These are phyloP conservation scores for Leccinum pellstonianum DNA, from an alignment of 768 basidiomycete species.

Conservation along the genomic window DNA sequence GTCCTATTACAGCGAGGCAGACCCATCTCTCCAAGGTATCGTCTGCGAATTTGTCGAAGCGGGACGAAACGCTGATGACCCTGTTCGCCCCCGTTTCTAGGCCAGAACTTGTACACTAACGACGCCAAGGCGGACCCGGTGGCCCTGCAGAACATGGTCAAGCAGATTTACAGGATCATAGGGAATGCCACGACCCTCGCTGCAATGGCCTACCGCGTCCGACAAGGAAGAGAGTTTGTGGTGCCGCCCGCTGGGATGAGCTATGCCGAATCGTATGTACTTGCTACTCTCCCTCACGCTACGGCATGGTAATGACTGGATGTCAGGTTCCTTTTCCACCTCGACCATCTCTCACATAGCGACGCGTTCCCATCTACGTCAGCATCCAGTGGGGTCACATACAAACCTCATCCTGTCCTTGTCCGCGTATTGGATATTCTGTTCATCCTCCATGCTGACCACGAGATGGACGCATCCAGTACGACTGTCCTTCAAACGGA, in stretches of 20 bases:
- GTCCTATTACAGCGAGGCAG: slow-evolving; percentile 84
- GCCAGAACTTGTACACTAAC: slow-evolving; percentile 75
- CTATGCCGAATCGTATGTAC: slow-evolving; percentile 75
- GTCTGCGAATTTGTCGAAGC: neutral
- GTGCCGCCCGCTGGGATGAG: slow-evolving; percentile 78
- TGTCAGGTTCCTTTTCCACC: slow-evolving; percentile 80
- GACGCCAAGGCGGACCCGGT: slow-evolving; percentile 61
- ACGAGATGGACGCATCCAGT: slow-evolving; percentile 84
- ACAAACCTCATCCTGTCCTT: slow-evolving; percentile 79
- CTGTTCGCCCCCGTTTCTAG: slow-evolving; percentile 33
- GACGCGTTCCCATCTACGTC: slow-evolving; percentile 24
- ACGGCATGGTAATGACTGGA: neutral
- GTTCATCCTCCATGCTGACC: slow-evolving; percentile 88
- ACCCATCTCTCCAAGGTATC: slow-evolving; percentile 82
- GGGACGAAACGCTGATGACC: slow-evolving; percentile 4
- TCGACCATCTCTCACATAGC: slow-evolving; percentile 64
- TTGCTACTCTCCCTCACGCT: neutral
- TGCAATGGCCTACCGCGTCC: slow-evolving; percentile 93
- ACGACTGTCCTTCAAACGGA: slow-evolving; percentile 88
- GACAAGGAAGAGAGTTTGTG: slow-evolving; percentile 88
- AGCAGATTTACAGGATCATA: slow-evolving; percentile 85
- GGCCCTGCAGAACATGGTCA: slow-evolving; percentile 82
- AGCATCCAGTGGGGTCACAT: slow-evolving; percentile 53
- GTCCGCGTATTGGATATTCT: slow-evolving; percentile 88
- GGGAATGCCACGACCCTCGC: slow-evolving; percentile 89